These are phyloP conservation scores for Penicillium sp. DNA, from an alignment of 2,329 filamentous ascomycete species.

Conservation along the genomic window DNA sequence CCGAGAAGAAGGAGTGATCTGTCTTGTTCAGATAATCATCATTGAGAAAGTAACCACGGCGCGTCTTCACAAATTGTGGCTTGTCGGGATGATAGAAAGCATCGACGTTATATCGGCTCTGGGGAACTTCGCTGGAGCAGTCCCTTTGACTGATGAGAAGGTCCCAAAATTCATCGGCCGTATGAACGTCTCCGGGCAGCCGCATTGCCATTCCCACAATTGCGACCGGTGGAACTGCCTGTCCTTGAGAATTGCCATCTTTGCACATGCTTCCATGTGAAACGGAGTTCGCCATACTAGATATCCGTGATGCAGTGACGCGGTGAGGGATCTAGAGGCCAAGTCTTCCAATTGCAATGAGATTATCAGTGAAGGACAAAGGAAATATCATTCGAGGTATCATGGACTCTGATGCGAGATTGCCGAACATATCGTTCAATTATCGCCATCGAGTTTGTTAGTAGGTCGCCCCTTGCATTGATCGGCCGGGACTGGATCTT, in stretches of 20 bases:
- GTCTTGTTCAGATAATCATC: conserved; percentile 18
- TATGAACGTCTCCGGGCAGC: conserved; percentile 20
- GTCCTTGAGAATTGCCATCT: not conserved
- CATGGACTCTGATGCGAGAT: no score
- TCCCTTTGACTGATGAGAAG: conserved; percentile 22
- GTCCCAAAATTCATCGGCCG: conserved; percentile 21
- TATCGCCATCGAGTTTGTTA: no score
- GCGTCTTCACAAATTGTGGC: conserved; percentile 9
- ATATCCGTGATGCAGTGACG: no score
- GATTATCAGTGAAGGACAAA: no score
- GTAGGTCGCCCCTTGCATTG: no score
- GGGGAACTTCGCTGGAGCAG: conserved; percentile 22
- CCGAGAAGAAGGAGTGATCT: conserved; percentile 3
- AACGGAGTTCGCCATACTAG: no score
- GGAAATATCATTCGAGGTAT: no score
- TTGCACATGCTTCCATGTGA: not conserved
- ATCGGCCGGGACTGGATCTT: no score
- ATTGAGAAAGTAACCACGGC: conserved; percentile 31
- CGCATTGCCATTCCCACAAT: conserved; percentile 27
- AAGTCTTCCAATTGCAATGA: no score
- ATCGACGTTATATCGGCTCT: conserved; percentile 25
- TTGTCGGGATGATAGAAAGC: conserved; percentile 24
- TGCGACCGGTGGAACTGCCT: conserved; percentile 14
- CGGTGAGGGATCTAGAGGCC: no score
- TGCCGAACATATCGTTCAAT: no score